Evolutionary conservation across 495 filamentous ascomycete species (phyloP), one percentile per base, ranked within the genome.

Genomic region (Trichodelitschia bisporula): DNA sequence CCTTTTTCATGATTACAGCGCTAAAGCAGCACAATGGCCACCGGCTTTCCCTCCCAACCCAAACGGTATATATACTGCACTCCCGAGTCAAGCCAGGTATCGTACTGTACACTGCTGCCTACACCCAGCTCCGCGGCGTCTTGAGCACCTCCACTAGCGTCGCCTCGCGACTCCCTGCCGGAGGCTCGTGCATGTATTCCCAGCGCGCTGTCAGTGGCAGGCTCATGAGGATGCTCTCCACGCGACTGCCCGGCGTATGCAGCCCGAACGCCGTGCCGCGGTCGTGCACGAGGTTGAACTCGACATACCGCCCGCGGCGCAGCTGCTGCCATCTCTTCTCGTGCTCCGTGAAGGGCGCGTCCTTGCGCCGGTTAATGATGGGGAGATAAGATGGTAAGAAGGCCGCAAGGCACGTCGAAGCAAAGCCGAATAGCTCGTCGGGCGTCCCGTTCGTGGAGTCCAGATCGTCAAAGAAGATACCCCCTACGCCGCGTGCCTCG

Each of bases 261-360:
- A 99, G 54, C 0, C 86, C 86, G 48, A 99, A 99, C 29, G 74
- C 72, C 4, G 86, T 99, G 9, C 86, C 86, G 17, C 86, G 69
- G 56, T 99, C 86, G 54, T 99, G 80, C 28, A 99, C 77, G 12
- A 99, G 63, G 53, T 99, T 99, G 53, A 99, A 99, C 49, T 99
- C 86, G 16, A 99, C 89, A 51, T 99, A 99, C 40, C 74, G 58
- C 19, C 89, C 86, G 29, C 86, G 61, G 18, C 86, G 64, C 36
- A 99, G 58, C 56, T 95, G 86, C 50, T 99, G 86, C 86, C 86
- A 99, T 35, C 75, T 62, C 57, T 91, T 93, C 55, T 93, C 76
- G 33, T 64, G 55, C 9, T 68, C 68, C 0, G 75, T 77, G 40
- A 66, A 99, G 0, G 75, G 66, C 77, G 90, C 77, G 36, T 93